A percentile compares a stretch with the other conserved stretches of the same genome.
phyloP scores from a whole-genome alignment of 2,329 filamentous ascomycete species.

The Cladosporium sp. region DNA sequence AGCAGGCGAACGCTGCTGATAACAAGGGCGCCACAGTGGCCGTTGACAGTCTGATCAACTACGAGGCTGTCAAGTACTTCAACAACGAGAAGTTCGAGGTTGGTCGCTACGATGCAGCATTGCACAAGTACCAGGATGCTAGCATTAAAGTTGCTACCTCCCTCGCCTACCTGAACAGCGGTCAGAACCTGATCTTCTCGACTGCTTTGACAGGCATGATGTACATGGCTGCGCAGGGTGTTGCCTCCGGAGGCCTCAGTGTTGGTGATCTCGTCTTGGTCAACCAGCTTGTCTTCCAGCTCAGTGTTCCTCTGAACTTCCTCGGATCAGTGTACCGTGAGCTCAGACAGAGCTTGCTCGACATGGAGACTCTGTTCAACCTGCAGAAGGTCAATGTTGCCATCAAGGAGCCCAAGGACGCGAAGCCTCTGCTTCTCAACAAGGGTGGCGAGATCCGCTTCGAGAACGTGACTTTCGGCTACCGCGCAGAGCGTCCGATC shows the following conservation, averaged over 20 bases:
- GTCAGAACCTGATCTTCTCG: conserved; percentile 97
- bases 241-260: conserved; percentile 77
- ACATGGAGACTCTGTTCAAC: conserved; percentile 98
- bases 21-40: conserved; percentile 94
- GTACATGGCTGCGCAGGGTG: conserved; percentile 91
- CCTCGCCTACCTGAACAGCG: conserved; percentile 86
- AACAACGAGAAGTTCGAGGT: conserved; percentile 98
- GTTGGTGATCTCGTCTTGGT: conserved; percentile 98
- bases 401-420: conserved; percentile 75
- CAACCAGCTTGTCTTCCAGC: conserved; percentile 97
- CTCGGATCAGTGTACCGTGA: conserved; percentile 97
- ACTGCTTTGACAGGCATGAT: conserved; percentile 94
- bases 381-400: conserved; percentile 93
- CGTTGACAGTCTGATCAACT: conserved; percentile 96
- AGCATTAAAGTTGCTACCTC: conserved; percentile 98
- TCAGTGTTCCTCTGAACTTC: conserved; percentile 96
- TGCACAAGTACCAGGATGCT: conserved; percentile 84
- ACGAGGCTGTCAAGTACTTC: conserved; percentile 98
- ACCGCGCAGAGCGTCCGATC: conserved; percentile 83
- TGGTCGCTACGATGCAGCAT: conserved; percentile 80
- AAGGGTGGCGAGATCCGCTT: conserved; percentile 89
- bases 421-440: conserved; percentile 70
- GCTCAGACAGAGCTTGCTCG: conserved; percentile 86
- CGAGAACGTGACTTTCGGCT: conserved; percentile 93
- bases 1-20: conserved; percentile 93